Percentiles rank a stretch among this genome's conserved stretches.
These are phyloP conservation scores for Pseudoneurospora amorphoporcata DNA, from an alignment of 495 filamentous ascomycete species.

Conservation along the genomic window DNA sequence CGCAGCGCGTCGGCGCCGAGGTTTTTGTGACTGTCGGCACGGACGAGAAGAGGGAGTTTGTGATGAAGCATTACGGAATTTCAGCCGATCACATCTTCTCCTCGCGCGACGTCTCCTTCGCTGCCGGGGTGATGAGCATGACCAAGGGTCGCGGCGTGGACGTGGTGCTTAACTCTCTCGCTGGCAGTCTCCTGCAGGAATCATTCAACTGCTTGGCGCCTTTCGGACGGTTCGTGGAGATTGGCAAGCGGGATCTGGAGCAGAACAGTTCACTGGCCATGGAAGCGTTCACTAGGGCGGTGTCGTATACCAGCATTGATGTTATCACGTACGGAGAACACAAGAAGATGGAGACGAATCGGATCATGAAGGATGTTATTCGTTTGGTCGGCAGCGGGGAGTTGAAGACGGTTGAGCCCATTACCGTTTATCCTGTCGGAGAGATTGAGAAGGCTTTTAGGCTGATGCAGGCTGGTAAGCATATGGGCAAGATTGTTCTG, in stretches of 20 bases:
- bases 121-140: conserved; percentile 28
- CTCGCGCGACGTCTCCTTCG: conserved; percentile 31
- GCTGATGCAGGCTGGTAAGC: conserved; percentile 38
- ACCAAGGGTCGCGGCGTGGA: conserved; percentile 46
- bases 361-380: conserved; percentile 32
- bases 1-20: conserved; percentile 38
- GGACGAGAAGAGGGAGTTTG: conserved; percentile 33
- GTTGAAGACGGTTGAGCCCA: conserved; percentile 22
- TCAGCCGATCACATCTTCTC: conserved; percentile 42
- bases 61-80: conserved; percentile 40
- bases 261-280: conserved; percentile 27
- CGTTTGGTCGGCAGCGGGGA: conserved; percentile 26
- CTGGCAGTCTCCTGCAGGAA: conserved; percentile 42
- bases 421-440: conserved; percentile 24
- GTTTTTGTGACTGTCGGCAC: conserved; percentile 47
- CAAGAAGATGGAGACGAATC: conserved; percentile 21
- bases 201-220: conserved; percentile 44
- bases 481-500: conserved; percentile 49
- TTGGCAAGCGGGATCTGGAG: conserved; percentile 37
- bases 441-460: conserved; percentile 35
- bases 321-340: conserved; percentile 15
- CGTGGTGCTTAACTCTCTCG: conserved; percentile 49
- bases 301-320: conserved; percentile 25
- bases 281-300: conserved; percentile 29
- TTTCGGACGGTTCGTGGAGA: conserved; percentile 49